Evolutionary conservation across 805 yeast genomes (phyloP).

Genomic region (Isabelozyma rhagii): DNA sequence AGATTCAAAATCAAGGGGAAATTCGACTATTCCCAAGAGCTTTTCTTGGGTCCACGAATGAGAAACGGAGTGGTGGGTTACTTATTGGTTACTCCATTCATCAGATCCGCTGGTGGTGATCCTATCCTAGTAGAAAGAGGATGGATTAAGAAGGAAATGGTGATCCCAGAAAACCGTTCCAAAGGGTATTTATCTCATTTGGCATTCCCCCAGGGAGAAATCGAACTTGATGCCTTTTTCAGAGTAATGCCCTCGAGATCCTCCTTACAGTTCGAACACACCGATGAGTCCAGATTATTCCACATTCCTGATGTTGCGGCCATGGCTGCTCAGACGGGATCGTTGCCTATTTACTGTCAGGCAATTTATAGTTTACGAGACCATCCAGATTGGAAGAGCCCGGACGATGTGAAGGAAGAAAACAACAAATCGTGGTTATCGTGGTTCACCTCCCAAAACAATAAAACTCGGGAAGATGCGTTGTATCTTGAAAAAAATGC

Average conservation of each 20-base stretch:
- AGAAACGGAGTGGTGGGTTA: slow-evolving; percentile 71
- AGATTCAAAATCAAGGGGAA: slow-evolving; percentile 73
- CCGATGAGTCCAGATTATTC: slow-evolving; percentile 64
- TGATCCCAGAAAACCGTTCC: slow-evolving; percentile 50
- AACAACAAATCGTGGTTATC: slow-evolving; percentile 27
- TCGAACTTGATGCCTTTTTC: slow-evolving; percentile 70
- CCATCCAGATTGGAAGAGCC: slow-evolving; percentile 48
- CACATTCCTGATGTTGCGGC: slow-evolving; percentile 77
- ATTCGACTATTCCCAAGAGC: slow-evolving; percentile 81
- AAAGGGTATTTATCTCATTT: slow-evolving; percentile 56
- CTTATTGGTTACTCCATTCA: slow-evolving; percentile 75
- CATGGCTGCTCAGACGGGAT: slow-evolving; percentile 66
- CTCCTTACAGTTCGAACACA: slow-evolving; percentile 67
- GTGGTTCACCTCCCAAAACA: slow-evolving; percentile 16
- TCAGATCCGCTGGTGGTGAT: slow-evolving; percentile 68
- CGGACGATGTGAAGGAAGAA: not conserved
- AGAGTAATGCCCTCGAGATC: slow-evolving; percentile 62
- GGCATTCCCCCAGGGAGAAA: slow-evolving; percentile 70
- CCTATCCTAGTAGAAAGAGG: slow-evolving; percentile 87
- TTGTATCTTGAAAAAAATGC: slow-evolving; percentile 16
- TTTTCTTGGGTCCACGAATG: slow-evolving; percentile 88
- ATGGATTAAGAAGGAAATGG: slow-evolving; percentile 76
- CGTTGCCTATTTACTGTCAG: slow-evolving; percentile 75
- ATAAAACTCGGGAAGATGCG: slow-evolving; percentile 7
- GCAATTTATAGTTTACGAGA: slow-evolving; percentile 66